phyloP scores from a whole-genome alignment of 129 eudicot species.

The Chrysanthemum seticuspe region DNA sequence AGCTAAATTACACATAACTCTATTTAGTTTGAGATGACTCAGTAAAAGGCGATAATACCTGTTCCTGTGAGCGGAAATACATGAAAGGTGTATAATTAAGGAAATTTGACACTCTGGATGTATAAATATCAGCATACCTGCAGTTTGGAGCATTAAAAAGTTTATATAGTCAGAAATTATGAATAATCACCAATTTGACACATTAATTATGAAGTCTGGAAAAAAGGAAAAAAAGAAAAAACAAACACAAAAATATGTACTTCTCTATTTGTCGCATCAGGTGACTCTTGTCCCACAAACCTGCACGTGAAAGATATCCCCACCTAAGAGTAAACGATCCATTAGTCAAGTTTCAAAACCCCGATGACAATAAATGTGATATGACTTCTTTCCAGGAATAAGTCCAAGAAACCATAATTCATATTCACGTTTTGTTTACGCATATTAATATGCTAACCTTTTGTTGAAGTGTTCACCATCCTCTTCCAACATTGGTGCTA shows the following conservation, averaged over 20 bases:
- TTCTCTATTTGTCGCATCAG: slow-evolving; percentile 96
- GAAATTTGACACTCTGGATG: slow-evolving; percentile 95
- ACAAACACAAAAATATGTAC: slow-evolving; percentile 34
- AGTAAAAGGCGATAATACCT: slow-evolving; percentile 47
- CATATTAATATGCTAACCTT: slow-evolving; percentile 48
- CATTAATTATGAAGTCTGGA: not conserved
- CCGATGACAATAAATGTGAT: not conserved
- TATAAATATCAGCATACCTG: slow-evolving; percentile 97
- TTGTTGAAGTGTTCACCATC: slow-evolving; percentile 85
- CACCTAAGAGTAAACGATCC: slow-evolving; percentile 52
- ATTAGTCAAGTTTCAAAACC: slow-evolving; percentile 14
- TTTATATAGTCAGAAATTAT: not conserved
- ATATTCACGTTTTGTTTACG: not conserved
- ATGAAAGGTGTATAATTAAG: slow-evolving; percentile 94
- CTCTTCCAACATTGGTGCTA: slow-evolving; percentile 83
- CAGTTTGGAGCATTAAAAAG: slow-evolving; percentile 17
- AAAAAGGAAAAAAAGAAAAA: not conserved
- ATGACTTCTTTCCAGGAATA: not conserved
- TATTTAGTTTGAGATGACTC: not conserved
- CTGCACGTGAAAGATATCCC: slow-evolving; percentile 98
- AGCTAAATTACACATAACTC: not conserved
- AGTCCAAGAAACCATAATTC: slow-evolving; percentile 1
- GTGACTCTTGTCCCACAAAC: slow-evolving; percentile 98
- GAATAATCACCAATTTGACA: slow-evolving; percentile 2
- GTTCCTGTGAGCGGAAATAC: slow-evolving; percentile 94